These are phyloP conservation scores for Diddensiella transvaalensis DNA, from an alignment of 805 yeast species.

Conservation along the genomic window DNA sequence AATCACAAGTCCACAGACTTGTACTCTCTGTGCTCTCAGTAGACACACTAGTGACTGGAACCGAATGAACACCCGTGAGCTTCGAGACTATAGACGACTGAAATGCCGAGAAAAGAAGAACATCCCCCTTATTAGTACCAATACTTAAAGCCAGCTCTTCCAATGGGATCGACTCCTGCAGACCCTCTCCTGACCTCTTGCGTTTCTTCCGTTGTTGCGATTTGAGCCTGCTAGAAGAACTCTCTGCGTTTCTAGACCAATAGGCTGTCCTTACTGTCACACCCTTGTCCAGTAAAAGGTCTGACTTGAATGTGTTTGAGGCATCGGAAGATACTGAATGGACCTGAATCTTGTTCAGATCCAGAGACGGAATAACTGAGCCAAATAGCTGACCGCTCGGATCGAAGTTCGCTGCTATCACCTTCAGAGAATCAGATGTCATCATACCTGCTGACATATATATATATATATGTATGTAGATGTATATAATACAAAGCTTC, in stretches of 20 bases:
- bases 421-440: constrained; percentile 12
- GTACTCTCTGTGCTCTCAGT: constrained; percentile 44
- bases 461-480: no score
- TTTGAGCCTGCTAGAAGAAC: constrained; percentile 7
- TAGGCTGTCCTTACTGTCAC: constrained; percentile 45
- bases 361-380: constrained; percentile 62
- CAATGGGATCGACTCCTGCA: constrained; percentile 23
- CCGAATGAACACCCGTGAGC: constrained; percentile 44
- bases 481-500: no score
- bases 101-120: constrained; percentile 65
- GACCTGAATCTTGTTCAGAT: constrained; percentile 64
- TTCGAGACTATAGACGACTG: constrained; percentile 54
- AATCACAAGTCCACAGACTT: constrained; percentile 58
- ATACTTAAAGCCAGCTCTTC: constrained; percentile 51
- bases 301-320: constrained; percentile 38
- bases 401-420: constrained; percentile 46
- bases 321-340: constrained; percentile 42
- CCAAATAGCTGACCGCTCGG: constrained; percentile 60
- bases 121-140: constrained; percentile 62
- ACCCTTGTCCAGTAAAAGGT: constrained; percentile 52
- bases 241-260: constrained; percentile 45
- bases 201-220: constrained; percentile 28
- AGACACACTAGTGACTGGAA: constrained; percentile 44
- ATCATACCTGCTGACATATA: constrained; percentile 10
- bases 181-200: constrained; percentile 27